phyloP scores from a whole-genome alignment of 2,329 filamentous ascomycete genomes.

The Colletotrichum tabaci region DNA sequence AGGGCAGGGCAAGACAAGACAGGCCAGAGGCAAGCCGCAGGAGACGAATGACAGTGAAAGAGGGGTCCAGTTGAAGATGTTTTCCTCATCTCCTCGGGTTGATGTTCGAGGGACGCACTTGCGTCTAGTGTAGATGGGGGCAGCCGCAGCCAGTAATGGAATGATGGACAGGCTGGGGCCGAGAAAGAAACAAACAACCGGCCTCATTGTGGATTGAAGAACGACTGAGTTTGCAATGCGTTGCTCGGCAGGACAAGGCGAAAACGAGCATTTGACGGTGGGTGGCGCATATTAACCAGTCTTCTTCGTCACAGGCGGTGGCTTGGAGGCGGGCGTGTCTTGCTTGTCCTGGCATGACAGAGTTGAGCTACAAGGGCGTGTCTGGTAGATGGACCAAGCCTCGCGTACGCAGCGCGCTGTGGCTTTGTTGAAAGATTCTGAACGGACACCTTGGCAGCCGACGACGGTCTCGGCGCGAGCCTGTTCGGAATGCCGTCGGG shows the following conservation, averaged over 20 bases:
- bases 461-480: slow-evolving; percentile 25
- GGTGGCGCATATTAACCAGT: neutral
- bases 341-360: neutral
- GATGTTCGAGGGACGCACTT: neutral
- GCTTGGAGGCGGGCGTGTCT: slow-evolving; percentile 34
- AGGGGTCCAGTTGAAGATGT: slow-evolving; percentile 18
- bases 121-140: neutral
- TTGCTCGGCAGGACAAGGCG: slow-evolving; percentile 7
- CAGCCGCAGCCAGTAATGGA: neutral
- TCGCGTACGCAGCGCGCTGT: slow-evolving; percentile 27
- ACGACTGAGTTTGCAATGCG: neutral
- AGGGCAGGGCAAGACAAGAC: slow-evolving; percentile 15
- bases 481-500: slow-evolving; percentile 4
- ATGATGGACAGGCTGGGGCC: neutral
- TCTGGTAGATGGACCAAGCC: slow-evolving; percentile 8
- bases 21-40: slow-evolving; percentile 2
- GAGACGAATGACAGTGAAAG: slow-evolving; percentile 16
- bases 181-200: slow-evolving; percentile 3
- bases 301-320: slow-evolving; percentile 29
- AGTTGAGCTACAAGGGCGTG: neutral
- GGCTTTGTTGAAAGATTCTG: slow-evolving; percentile 29
- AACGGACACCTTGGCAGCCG: slow-evolving; percentile 23
- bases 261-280: slow-evolving; percentile 16
- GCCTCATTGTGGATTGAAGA: slow-evolving; percentile 19
- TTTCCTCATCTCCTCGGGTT: slow-evolving; percentile 24